Evolutionary conservation across 2,329 filamentous ascomycete genomes (phyloP).

Genomic region (Ophiocordyceps camponoti-saundersi): DNA sequence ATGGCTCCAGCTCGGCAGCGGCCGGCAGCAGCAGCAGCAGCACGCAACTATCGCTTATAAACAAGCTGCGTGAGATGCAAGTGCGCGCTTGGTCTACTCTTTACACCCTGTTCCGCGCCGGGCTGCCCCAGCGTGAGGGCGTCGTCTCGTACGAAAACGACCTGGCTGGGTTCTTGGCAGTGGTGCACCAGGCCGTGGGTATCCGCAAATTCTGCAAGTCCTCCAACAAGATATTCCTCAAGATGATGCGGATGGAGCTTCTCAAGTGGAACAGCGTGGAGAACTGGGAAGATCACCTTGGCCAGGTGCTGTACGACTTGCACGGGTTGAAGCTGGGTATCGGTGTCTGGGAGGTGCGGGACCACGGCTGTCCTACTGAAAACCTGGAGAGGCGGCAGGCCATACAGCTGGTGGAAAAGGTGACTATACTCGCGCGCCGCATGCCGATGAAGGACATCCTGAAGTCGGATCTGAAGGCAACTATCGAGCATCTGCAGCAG

Average conservation of each 20-base stretch:
- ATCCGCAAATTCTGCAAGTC: constrained; percentile 71
- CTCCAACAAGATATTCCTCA: constrained; percentile 75
- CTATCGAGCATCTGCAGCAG: constrained; percentile 86
- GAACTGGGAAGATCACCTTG: constrained; percentile 73
- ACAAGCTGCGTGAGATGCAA: constrained; percentile 71
- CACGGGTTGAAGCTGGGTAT: constrained; percentile 65
- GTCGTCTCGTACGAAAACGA: constrained; percentile 56
- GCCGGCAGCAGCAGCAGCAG: constrained; percentile 24
- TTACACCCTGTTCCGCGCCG: constrained; percentile 65
- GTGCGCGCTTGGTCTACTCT: constrained; percentile 77
- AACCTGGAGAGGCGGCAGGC: constrained; percentile 68
- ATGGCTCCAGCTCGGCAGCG: constrained; percentile 32
- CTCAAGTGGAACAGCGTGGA: constrained; percentile 59
- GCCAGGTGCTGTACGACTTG: constrained; percentile 69
- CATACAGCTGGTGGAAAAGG: constrained; percentile 64
- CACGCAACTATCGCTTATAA: constrained; percentile 34
- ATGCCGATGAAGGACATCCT: constrained; percentile 82
- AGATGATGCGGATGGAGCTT: constrained; percentile 75
- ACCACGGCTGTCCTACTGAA: constrained; percentile 67
- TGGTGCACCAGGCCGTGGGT: constrained; percentile 71
- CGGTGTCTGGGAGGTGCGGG: constrained; percentile 46
- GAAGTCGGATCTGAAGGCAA: constrained; percentile 77
- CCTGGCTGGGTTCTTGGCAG: constrained; percentile 61
- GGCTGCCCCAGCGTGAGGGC: constrained; percentile 47
- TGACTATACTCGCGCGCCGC: constrained; percentile 63